Percentiles rank a stretch among this genome's conserved stretches.
Evolutionary conservation across 768 basidiomycete genomes (phyloP).

Genomic region (Vararia minispora): DNA sequence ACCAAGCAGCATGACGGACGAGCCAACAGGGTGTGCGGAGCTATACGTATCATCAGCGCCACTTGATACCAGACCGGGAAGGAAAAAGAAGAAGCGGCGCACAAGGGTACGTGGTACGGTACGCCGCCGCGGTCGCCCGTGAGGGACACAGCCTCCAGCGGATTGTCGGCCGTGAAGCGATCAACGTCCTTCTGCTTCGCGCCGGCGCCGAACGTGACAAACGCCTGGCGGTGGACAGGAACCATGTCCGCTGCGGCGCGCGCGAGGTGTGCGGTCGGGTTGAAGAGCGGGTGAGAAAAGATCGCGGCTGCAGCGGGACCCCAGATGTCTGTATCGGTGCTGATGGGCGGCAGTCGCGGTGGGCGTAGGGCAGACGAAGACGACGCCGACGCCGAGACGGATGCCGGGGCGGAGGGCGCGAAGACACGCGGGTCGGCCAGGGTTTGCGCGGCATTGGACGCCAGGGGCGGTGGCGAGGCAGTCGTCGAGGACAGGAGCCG

Average conservation of each 20-base stretch:
- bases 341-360: constrained; percentile 2
- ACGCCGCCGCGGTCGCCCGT: constrained; percentile 40
- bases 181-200: constrained; percentile 81
- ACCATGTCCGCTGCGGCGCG: no score
- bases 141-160: constrained; percentile 46
- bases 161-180: constrained; percentile 56
- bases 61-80: constrained; percentile 5
- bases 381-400: constrained; percentile 3
- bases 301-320: constrained; percentile 5
- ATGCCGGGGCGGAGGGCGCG: constrained; percentile 1
- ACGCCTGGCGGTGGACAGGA: constrained; percentile 63
- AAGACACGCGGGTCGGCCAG: background rate
- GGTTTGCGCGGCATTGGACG: no score
- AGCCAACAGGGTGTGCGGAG: constrained; percentile 70
- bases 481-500: no score
- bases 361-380: background rate
- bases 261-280: constrained; percentile 25
- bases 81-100: background rate
- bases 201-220: constrained; percentile 81
- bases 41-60: constrained; percentile 24
- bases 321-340: no score
- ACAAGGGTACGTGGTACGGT: constrained; percentile 63
- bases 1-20: constrained; percentile 71
- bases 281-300: constrained; percentile 21
- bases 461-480: no score